Percentiles rank a stretch among this genome's conserved stretches.
These are phyloP conservation scores for Hypoxylon sp. DNA, from an alignment of 2,329 filamentous ascomycete genomes.

Conservation along the genomic window DNA sequence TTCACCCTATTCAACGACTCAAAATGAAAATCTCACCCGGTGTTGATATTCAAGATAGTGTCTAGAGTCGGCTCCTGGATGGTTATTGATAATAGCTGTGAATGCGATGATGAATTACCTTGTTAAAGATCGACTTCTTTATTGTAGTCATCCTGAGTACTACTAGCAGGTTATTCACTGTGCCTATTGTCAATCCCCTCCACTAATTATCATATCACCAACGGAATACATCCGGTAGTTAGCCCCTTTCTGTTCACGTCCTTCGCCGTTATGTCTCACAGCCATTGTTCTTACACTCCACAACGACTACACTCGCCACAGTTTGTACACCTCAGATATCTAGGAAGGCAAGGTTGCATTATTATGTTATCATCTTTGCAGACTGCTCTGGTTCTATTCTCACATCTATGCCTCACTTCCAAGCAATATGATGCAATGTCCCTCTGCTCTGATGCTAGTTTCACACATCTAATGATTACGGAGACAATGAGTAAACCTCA, in stretches of 20 bases:
- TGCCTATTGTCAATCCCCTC: too few species aligned
- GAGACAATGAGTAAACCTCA: constrained; percentile 31
- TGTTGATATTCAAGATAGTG: neutral
- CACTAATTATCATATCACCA: neutral
- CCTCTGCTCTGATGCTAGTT: constrained; percentile 13
- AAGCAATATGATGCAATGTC: constrained; percentile 25
- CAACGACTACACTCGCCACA: neutral
- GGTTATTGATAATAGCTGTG: neutral
- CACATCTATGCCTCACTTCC: constrained; percentile 23
- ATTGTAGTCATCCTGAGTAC: neutral
- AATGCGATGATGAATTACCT: neutral
- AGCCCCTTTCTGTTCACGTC: neutral
- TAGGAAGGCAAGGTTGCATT: constrained; percentile 3
- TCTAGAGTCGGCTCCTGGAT: neutral
- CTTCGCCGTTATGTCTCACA: neutral
- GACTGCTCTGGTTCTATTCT: constrained; percentile 22
- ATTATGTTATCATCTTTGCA: constrained; percentile 24
- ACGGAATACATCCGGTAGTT: neutral
- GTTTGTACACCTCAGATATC: neutral
- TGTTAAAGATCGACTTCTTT: neutral
- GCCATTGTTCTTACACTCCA: neutral
- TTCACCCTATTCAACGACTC: neutral
- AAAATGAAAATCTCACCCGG: neutral
- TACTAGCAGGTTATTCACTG: neutral
- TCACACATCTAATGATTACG: constrained; percentile 22